These are phyloP conservation scores for Penicillium turbatum DNA, from an alignment of 495 filamentous ascomycete species.

Conservation along the genomic window DNA sequence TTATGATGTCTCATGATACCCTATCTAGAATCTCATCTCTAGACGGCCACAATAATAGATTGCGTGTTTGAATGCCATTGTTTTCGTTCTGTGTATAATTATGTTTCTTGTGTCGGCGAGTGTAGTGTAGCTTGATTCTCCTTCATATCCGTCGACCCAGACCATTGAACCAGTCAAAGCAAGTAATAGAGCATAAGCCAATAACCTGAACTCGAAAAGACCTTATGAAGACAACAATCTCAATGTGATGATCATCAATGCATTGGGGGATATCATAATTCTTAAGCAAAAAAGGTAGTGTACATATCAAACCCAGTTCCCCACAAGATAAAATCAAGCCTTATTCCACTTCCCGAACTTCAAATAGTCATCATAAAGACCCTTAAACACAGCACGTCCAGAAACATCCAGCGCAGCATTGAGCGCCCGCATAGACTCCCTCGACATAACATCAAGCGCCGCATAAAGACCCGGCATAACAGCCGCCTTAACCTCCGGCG, in stretches of 20 bases:
- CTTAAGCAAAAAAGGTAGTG: constrained; percentile 16
- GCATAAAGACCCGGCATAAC: constrained; percentile 70
- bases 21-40: constrained; percentile 19
- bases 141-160: not conserved
- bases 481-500: constrained; percentile 60
- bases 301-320: constrained; percentile 15
- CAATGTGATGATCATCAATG: constrained; percentile 17
- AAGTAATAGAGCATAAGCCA: not conserved
- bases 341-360: constrained; percentile 70
- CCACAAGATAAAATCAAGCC: constrained; percentile 24
- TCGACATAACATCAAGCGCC: constrained; percentile 62
- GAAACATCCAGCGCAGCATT: constrained; percentile 65
- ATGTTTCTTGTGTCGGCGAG: too few relatives aligned
- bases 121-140: not conserved
- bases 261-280: constrained; percentile 33
- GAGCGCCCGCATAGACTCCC: constrained; percentile 59
- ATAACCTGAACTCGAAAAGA: not conserved
- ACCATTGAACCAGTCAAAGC: not conserved
- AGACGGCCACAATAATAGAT: constrained; percentile 7
- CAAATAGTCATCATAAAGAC: constrained; percentile 64
- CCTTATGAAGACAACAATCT: not conserved
- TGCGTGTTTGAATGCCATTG: constrained; percentile 3
- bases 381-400: constrained; percentile 65
- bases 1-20: constrained; percentile 34
- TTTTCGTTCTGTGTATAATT: not conserved